Evolutionary conservation across 768 basidiomycete genomes (phyloP).

Genomic region (Guyanaporus albipodus): DNA sequence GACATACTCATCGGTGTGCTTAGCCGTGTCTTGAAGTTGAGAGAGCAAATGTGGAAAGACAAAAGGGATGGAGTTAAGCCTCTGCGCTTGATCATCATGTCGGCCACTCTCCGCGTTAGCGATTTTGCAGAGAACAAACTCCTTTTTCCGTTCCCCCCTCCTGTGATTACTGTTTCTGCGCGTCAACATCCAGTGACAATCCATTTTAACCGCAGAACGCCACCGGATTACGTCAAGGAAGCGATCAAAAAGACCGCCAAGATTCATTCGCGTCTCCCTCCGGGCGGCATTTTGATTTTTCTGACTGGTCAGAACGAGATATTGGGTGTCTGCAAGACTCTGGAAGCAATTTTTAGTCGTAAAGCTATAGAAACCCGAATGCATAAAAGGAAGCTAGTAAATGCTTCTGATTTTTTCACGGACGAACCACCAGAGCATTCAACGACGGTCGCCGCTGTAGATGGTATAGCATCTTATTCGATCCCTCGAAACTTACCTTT

Average conservation of each 20-base stretch:
- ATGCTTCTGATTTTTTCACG: constrained; percentile 28
- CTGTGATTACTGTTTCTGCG: constrained; percentile 82
- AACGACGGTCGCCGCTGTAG: constrained; percentile 16
- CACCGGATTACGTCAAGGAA: constrained; percentile 84
- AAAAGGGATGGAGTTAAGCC: constrained; percentile 76
- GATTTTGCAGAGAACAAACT: constrained; percentile 87
- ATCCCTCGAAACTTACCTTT: background rate
- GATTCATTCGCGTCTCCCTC: constrained; percentile 88
- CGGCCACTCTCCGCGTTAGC: constrained; percentile 89
- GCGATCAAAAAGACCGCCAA: constrained; percentile 87
- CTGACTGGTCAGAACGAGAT: constrained; percentile 98
- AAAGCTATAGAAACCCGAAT: constrained; percentile 57
- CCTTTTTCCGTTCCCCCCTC: constrained; percentile 82
- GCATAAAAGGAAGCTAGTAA: constrained; percentile 30
- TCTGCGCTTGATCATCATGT: constrained; percentile 95
- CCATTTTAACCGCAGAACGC: constrained; percentile 87
- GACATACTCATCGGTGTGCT: constrained; percentile 96
- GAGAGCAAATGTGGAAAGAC: constrained; percentile 87
- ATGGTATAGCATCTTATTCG: constrained; percentile 7
- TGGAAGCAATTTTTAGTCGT: constrained; percentile 73
- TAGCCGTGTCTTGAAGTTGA: constrained; percentile 85
- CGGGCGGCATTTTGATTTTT: constrained; percentile 91
- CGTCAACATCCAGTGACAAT: constrained; percentile 94
- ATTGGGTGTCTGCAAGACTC: constrained; percentile 69
- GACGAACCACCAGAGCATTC: constrained; percentile 17